Evolutionary conservation across 2,329 filamentous ascomycete genomes (phyloP).

Genomic region (Dothistroma septosporum): DNA sequence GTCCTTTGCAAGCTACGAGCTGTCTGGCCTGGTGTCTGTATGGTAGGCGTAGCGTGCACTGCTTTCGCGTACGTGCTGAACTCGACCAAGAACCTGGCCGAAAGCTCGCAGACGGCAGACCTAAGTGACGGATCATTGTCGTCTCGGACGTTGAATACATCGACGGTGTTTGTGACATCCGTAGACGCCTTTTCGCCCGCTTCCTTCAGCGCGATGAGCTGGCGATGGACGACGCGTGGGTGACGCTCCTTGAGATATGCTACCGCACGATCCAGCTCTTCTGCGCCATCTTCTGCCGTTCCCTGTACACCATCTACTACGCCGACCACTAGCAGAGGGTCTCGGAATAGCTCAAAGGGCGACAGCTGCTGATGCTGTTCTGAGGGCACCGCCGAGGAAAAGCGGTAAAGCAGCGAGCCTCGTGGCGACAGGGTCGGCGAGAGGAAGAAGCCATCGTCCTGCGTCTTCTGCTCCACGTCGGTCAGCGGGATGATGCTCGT

Average conservation of each 20-base stretch:
- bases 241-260: slow-evolving; percentile 32
- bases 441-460: slow-evolving; percentile 40
- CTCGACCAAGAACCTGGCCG: slow-evolving; percentile 44
- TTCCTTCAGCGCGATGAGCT: slow-evolving; percentile 26
- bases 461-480: slow-evolving; percentile 19
- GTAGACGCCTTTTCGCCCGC: slow-evolving; percentile 10
- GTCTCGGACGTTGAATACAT: slow-evolving; percentile 15
- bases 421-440: slow-evolving; percentile 83
- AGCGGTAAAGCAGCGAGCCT: slow-evolving; percentile 82
- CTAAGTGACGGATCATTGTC: slow-evolving; percentile 35
- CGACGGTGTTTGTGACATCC: slow-evolving; percentile 15
- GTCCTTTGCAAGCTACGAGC: slow-evolving; percentile 42
- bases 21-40: slow-evolving; percentile 66
- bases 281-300: slow-evolving; percentile 48
- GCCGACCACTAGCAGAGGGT: slow-evolving; percentile 77
- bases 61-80: slow-evolving; percentile 47
- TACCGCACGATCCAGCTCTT: slow-evolving; percentile 30
- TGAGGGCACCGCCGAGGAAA: slow-evolving; percentile 75
- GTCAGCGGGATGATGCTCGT: slow-evolving; percentile 59
- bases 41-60: slow-evolving; percentile 54
- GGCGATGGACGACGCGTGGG: slow-evolving; percentile 32
- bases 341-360: slow-evolving; percentile 86
- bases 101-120: slow-evolving; percentile 45
- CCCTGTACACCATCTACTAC: slow-evolving; percentile 71
- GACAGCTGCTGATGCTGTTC: slow-evolving; percentile 73